These are phyloP conservation scores for Microcos paniculata DNA, from an alignment of 345 rosid species.

Conservation along the genomic window DNA sequence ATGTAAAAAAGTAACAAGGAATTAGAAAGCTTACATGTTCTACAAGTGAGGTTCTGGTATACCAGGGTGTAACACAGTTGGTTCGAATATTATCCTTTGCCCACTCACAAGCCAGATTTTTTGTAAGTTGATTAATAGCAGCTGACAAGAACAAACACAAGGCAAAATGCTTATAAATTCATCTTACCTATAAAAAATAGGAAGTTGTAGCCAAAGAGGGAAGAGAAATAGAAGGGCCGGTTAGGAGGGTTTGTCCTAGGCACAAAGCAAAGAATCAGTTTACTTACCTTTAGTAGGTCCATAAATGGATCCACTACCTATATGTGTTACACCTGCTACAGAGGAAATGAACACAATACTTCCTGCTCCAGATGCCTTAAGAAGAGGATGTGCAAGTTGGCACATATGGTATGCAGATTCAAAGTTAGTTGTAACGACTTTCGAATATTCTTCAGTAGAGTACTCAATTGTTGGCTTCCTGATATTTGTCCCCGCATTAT, in stretches of 20 bases:
- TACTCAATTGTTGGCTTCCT: constrained; percentile 80
- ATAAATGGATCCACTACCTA: constrained; percentile 67
- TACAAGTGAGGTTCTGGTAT: constrained; percentile 73
- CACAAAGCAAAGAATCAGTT: background rate
- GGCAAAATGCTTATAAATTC: background rate
- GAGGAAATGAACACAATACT: constrained; percentile 86
- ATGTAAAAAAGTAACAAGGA: background rate
- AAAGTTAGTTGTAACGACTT: constrained; percentile 64
- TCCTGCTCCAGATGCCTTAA: constrained; percentile 79
- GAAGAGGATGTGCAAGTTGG: constrained; percentile 81
- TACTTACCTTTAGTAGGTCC: constrained; percentile 70
- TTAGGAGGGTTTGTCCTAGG: background rate
- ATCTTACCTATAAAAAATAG: background rate
- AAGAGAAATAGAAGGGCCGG: background rate
- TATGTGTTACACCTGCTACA: constrained; percentile 49
- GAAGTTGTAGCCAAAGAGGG: background rate
- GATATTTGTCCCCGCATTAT: constrained; percentile 83
- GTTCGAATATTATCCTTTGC: constrained; percentile 85
- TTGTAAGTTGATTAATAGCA: constrained; percentile 83
- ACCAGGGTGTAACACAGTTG: constrained; percentile 86
- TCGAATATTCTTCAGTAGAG: constrained; percentile 57
- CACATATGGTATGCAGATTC: constrained; percentile 77
- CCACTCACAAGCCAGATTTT: constrained; percentile 89
- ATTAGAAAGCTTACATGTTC: constrained; percentile 45
- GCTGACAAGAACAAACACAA: constrained; percentile 36